Evolutionary conservation across 306 rosid species (phyloP).

Genomic region (Begonia masoniana): DNA sequence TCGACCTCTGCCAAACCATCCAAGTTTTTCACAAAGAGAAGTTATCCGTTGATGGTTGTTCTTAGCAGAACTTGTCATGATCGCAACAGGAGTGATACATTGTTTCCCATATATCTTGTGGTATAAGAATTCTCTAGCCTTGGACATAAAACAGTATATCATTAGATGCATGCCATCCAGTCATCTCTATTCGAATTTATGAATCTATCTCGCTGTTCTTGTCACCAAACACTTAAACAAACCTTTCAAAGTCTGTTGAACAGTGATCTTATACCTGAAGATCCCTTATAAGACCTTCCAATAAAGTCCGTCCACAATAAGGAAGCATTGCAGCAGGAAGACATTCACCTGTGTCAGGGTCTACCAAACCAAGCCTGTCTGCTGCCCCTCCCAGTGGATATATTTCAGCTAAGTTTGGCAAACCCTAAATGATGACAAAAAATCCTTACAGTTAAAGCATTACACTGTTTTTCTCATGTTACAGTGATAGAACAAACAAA

Average conservation of each 20-base stretch:
- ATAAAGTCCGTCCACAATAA: constrained; percentile 87
- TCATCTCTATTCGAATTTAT: too few relatives aligned
- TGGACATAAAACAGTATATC: constrained; percentile 16
- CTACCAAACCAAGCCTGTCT: constrained; percentile 88
- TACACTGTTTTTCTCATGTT: constrained; percentile 2
- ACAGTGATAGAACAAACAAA: background rate
- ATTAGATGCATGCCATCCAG: background rate
- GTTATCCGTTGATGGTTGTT: constrained; percentile 64
- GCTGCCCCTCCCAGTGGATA: constrained; percentile 99
- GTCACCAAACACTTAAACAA: constrained; percentile 7
- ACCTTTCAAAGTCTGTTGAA: constrained; percentile 11
- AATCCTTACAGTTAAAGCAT: constrained; percentile 29
- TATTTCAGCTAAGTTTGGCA: constrained; percentile 93
- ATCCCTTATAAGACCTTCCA: constrained; percentile 95
- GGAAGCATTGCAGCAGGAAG: constrained; percentile 98
- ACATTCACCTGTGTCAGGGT: constrained; percentile 77
- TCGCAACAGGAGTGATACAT: constrained; percentile 88
- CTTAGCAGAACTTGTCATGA: constrained; percentile 96
- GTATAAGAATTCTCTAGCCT: constrained; percentile 97
- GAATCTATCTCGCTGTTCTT: background rate
- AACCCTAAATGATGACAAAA: constrained; percentile 51
- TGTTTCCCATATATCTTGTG: constrained; percentile 78
- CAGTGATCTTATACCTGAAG: constrained; percentile 69
- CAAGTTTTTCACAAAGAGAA: constrained; percentile 64
- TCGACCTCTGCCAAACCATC: constrained; percentile 97